These are phyloP conservation scores for Phytophthora cactorum DNA, from an alignment of 352 stramenopile genomes.

Conservation along the genomic window DNA sequence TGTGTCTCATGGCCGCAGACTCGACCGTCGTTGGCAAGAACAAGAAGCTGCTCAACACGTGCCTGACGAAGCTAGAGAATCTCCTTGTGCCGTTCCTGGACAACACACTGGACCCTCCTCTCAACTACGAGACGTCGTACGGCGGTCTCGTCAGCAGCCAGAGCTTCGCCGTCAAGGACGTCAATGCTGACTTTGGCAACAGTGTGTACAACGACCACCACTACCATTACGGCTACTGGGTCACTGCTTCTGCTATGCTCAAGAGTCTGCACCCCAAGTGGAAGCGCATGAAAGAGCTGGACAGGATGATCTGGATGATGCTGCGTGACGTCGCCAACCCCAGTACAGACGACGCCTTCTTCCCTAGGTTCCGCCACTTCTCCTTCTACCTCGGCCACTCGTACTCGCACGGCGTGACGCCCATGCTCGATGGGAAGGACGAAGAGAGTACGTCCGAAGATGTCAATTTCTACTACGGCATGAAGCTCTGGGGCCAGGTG, in stretches of 20 bases:
- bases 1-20: slow-evolving; percentile 70
- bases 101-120: slow-evolving; percentile 50
- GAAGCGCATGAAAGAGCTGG: slow-evolving; percentile 53
- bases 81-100: slow-evolving; percentile 61
- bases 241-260: slow-evolving; percentile 62
- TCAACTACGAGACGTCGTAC: slow-evolving; percentile 73
- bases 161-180: slow-evolving; percentile 50
- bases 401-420: slow-evolving; percentile 68
- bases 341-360: slow-evolving; percentile 53
- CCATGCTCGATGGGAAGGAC: slow-evolving; percentile 69
- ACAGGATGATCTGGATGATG: slow-evolving; percentile 64
- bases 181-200: slow-evolving; percentile 77
- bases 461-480: slow-evolving; percentile 81
- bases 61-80: slow-evolving; percentile 57
- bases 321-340: slow-evolving; percentile 77
- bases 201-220: slow-evolving; percentile 85
- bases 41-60: slow-evolving; percentile 49
- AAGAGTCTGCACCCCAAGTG: slow-evolving; percentile 64
- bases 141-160: slow-evolving; percentile 52
- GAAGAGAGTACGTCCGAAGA: slow-evolving; percentile 77
- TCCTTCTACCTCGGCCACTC: slow-evolving; percentile 76
- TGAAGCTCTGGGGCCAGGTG: slow-evolving; percentile 73
- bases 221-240: slow-evolving; percentile 85
- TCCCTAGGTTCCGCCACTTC: slow-evolving; percentile 76
- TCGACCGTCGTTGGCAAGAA: slow-evolving; percentile 45